Evolutionary conservation across 2,329 filamentous ascomycete species (phyloP).

Genomic region (Nemania sp.): DNA sequence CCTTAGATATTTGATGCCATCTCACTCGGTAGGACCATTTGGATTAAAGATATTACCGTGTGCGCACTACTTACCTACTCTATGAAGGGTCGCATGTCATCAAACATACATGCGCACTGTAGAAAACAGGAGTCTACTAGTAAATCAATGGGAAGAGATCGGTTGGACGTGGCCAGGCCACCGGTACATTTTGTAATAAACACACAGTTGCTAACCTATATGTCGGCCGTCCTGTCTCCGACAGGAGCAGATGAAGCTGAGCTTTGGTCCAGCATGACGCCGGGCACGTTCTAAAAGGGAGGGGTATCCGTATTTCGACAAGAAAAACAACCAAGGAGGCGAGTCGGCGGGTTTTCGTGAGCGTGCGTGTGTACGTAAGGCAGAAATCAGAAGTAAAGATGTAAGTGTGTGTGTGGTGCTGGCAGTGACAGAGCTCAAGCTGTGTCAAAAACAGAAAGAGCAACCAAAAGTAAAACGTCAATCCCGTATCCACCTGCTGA

Average conservation of each 20-base stretch:
- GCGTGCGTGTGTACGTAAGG: background rate
- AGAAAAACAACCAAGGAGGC: slow-evolving; percentile 1
- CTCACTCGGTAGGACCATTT: too few relatives aligned
- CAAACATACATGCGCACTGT: too few relatives aligned
- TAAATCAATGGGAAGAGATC: background rate
- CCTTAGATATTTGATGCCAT: too few relatives aligned
- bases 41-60: too few relatives aligned
- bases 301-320: slow-evolving; percentile 24
- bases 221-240: too few relatives aligned
- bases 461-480: slow-evolving; percentile 5
- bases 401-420: background rate
- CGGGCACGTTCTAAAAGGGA: slow-evolving; percentile 25
- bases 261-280: slow-evolving; percentile 20
- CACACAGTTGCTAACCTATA: slow-evolving; percentile 3
- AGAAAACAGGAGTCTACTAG: too few relatives aligned
- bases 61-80: too few relatives aligned
- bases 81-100: too few relatives aligned
- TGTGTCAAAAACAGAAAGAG: background rate
- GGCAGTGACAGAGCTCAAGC: background rate
- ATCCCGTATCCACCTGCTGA: background rate
- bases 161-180: background rate
- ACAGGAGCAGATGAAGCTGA: background rate
- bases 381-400: background rate
- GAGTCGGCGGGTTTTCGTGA: background rate
- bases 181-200: slow-evolving; percentile 18